Base-by-base conservation (phyloP, 1,284 basidiomycete species). In the Boletellus sp. region DNA sequence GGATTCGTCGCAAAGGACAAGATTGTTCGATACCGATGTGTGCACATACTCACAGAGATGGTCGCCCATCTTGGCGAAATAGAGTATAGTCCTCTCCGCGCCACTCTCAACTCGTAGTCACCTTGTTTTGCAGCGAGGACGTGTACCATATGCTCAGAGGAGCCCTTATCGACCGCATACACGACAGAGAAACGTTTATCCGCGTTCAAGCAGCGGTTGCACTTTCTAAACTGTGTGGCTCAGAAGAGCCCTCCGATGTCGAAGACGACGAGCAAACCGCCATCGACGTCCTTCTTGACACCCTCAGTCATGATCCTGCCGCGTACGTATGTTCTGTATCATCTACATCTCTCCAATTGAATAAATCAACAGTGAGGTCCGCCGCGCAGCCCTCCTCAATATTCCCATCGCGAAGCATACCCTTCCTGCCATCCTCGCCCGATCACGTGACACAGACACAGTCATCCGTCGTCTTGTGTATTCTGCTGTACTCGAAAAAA, bases 1-100 rank as follows among this genome's bases (percentile, higher is more conserved):
- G 94, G 94, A 0, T 94, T 94, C 69, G 69, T 79, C 12, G 90
- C 94, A 4, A 97, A 96, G 70, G 89, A 95, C 75, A 97, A 96
- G 75, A 80, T 82, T 49, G 86, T 91, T 22, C 81, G 94, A 12
- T 93, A 87, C 62, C 82, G 94, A 18, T 87, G 85, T 54, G 80
- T 91, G 0, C 86, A 91, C 52, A 71, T 90, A 35, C 80, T 91
- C n/a, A 85, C 87, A 0, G 85, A 91, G 58, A 85, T 93, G 73
- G 86, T 95, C 45, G 78, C 83, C 5, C 82, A 85, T 54, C 74
- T 95, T 2, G 89, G 89, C 11, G 89, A 92, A 72, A 81, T 95
- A 40, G 91, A 94, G 92, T 89, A 65, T 58, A 87, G 15, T 33
- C 2, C 28, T 5, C 22, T 42, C 21, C 32, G 18, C 33, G 13